phyloP scores from a whole-genome alignment of 306 rosid genomes.

The Trifolium fragiferum region DNA sequence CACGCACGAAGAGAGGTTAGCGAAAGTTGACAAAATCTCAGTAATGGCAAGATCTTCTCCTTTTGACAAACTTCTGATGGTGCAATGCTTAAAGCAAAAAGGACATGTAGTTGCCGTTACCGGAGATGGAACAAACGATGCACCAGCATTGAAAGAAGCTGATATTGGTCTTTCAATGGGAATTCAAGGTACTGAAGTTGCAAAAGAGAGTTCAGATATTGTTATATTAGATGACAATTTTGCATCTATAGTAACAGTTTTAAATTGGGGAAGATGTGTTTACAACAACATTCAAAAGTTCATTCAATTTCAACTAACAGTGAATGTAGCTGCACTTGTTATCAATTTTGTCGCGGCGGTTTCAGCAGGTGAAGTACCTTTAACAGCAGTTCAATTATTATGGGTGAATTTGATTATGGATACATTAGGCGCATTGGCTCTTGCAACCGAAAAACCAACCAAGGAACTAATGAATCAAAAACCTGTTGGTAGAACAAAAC shows the following conservation, averaged over 20 bases:
- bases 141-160: conserved; percentile 50
- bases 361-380: conserved; percentile 48
- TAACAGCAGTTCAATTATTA: conserved; percentile 44
- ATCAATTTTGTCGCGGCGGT: conserved; percentile 47
- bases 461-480: conserved; percentile 41
- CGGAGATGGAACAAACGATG: conserved; percentile 49
- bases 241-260: conserved; percentile 40
- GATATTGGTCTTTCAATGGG: conserved; percentile 52
- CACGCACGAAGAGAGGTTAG: conserved; percentile 40
- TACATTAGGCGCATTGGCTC: conserved; percentile 49
- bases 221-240: conserved; percentile 47
- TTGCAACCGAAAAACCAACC: conserved; percentile 47
- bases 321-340: conserved; percentile 46
- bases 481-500: conserved; percentile 46
- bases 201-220: conserved; percentile 50
- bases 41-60: conserved; percentile 54
- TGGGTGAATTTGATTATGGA: conserved; percentile 52
- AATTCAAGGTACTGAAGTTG: conserved; percentile 50
- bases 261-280: conserved; percentile 51
- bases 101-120: conserved; percentile 51
- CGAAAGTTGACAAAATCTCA: conserved; percentile 43
- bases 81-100: conserved; percentile 45
- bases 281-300: conserved; percentile 48
- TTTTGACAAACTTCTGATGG: conserved; percentile 51
- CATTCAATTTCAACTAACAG: conserved; percentile 48